Conservation (phyloP, 2,329 filamentous ascomycete genomes). For the Dactylellina parvicollis region DNA sequence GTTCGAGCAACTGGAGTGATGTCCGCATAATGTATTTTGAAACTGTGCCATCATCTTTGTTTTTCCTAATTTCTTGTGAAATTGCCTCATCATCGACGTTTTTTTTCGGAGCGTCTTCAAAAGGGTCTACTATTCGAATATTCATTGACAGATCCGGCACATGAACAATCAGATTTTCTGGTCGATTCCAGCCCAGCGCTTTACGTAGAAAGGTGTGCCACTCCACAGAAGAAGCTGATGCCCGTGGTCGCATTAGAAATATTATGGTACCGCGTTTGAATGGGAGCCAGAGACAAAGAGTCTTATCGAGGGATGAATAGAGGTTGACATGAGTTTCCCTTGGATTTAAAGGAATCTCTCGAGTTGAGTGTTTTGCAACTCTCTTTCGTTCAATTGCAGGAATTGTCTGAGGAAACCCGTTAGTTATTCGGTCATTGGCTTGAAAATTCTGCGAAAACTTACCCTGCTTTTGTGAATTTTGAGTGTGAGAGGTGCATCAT, state of each 20-base stretch:
- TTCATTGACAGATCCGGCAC: constrained; percentile 72
- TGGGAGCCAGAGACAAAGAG: constrained; percentile 71
- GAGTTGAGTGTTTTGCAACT: constrained; percentile 67
- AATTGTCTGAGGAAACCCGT: constrained; percentile 61
- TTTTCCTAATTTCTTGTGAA: constrained; percentile 57
- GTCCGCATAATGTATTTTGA: constrained; percentile 68
- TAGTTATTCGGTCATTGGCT: neutral
- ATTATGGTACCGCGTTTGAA: constrained; percentile 68
- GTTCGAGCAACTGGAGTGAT: constrained; percentile 70
- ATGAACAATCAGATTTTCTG: constrained; percentile 69
- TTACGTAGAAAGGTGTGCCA: constrained; percentile 75
- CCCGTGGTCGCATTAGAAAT: constrained; percentile 71
- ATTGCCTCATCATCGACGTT: constrained; percentile 63
- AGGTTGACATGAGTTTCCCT: constrained; percentile 70
- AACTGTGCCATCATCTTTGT: constrained; percentile 66
- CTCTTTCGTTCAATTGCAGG: constrained; percentile 68
- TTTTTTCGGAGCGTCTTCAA: constrained; percentile 62
- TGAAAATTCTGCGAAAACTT: neutral
- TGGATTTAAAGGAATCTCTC: constrained; percentile 68
- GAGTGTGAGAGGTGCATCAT: constrained; percentile 68
- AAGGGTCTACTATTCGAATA: constrained; percentile 70
- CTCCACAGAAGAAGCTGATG: constrained; percentile 71
- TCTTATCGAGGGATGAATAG: constrained; percentile 74
- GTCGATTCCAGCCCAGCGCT: constrained; percentile 69
- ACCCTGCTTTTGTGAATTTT: constrained; percentile 72